Evolutionary conservation across 2,329 filamentous ascomycete genomes (phyloP).

Genomic region (Trichophyton verrucosum): DNA sequence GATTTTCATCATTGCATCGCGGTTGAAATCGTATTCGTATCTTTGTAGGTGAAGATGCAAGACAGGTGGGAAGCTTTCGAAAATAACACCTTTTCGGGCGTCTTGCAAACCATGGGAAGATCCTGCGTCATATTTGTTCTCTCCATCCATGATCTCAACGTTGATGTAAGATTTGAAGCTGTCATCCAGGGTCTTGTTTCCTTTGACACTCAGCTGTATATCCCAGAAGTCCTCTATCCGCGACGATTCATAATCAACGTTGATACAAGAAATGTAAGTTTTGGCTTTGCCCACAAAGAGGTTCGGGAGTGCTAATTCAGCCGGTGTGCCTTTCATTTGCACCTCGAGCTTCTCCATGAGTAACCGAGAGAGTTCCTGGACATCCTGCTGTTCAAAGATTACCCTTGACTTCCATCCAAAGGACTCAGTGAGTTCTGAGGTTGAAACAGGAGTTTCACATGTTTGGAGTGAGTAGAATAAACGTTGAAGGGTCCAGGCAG

Average conservation of each 20-base stretch:
- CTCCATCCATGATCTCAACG: slow-evolving; percentile 91
- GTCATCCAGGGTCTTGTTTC: slow-evolving; percentile 82
- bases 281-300: slow-evolving; percentile 98
- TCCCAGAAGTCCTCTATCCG: slow-evolving; percentile 98
- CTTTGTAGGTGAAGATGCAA: slow-evolving; percentile 41
- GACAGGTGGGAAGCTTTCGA: slow-evolving; percentile 42
- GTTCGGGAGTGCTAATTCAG: slow-evolving; percentile 74
- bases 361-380: slow-evolving; percentile 90
- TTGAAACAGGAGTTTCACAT: slow-evolving; percentile 68
- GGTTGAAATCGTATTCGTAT: slow-evolving; percentile 93
- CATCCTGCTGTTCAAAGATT: slow-evolving; percentile 97
- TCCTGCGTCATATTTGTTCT: slow-evolving; percentile 94
- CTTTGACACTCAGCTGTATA: slow-evolving; percentile 90
- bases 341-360: slow-evolving; percentile 96
- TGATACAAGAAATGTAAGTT: slow-evolving; percentile 97
- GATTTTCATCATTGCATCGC: slow-evolving; percentile 98
- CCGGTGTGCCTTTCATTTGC: slow-evolving; percentile 92
- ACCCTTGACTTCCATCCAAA: slow-evolving; percentile 98
- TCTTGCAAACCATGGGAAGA: slow-evolving; percentile 87
- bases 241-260: slow-evolving; percentile 94
- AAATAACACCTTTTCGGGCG: slow-evolving; percentile 95
- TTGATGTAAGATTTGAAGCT: slow-evolving; percentile 95
- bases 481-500: slow-evolving; percentile 83
- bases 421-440: slow-evolving; percentile 84
- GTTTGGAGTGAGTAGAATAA: slow-evolving; percentile 94